Conservation (phyloP, 2,329 filamentous ascomycete species). For the Hymenoscyphus repandus region DNA sequence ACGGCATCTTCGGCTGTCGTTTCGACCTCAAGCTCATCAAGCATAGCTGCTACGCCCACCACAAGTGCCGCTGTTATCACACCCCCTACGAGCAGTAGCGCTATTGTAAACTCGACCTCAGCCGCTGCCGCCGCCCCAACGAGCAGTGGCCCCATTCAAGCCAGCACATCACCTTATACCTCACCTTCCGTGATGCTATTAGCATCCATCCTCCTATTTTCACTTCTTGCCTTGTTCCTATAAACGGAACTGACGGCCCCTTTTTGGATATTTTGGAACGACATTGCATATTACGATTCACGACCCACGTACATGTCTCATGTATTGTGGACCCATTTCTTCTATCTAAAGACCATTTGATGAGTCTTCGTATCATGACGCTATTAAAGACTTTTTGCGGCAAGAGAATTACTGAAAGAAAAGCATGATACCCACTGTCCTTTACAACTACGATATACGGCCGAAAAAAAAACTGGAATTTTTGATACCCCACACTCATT, state of each 20-base stretch:
- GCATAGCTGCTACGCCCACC: not conserved
- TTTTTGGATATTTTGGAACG: not conserved
- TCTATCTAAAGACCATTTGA: not conserved
- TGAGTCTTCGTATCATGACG: slow-evolving; percentile 1
- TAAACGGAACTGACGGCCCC: not conserved
- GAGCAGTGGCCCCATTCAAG: slow-evolving; percentile 1
- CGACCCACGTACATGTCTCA: not conserved
- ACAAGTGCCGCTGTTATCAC: not conserved
- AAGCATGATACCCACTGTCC: slow-evolving; percentile 4
- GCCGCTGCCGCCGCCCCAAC: not conserved
- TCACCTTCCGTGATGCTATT: not conserved
- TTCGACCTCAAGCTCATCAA: not conserved
- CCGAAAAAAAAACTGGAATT: not conserved
- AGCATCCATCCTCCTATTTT: not conserved
- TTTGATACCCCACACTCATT: slow-evolving; percentile 1
- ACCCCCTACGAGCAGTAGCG: not conserved
- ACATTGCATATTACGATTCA: slow-evolving; percentile 1
- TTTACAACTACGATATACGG: not conserved
- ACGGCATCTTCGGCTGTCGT: not conserved
- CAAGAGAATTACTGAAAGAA: not conserved
- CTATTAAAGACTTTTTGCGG: not conserved
- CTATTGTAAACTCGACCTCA: not conserved
- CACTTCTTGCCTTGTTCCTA: slow-evolving; percentile 3
- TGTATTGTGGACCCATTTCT: not conserved
- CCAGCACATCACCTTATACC: not conserved